Conservation (phyloP, 23 red algal species). For the Cyanidiococcus yangmingshanensis region DNA sequence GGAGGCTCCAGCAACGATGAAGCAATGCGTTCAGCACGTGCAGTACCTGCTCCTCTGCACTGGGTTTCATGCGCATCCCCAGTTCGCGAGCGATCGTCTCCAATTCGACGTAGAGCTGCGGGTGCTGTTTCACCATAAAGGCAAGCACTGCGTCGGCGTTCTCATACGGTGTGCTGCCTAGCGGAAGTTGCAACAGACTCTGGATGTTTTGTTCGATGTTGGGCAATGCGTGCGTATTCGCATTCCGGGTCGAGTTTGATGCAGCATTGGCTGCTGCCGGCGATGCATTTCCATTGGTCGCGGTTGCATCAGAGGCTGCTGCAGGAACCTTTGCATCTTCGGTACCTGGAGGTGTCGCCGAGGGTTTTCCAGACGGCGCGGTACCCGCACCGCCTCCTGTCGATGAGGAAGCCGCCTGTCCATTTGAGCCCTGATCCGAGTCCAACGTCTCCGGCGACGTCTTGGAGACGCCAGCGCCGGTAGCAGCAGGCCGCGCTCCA, state of each 20-base stretch:
- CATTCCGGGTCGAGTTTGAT: background rate
- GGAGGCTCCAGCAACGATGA: slow-evolving; percentile 58
- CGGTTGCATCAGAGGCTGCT: background rate
- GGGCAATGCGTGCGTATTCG: background rate
- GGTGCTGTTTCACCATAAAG: slow-evolving; percentile 43
- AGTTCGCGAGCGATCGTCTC: slow-evolving; percentile 60
- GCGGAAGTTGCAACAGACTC: background rate
- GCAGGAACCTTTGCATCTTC: background rate
- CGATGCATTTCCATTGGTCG: background rate
- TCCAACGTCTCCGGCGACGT: background rate
- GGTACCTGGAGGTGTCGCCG: background rate
- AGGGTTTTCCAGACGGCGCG: background rate
- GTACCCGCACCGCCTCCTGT: background rate
- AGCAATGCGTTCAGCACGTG: slow-evolving; percentile 83
- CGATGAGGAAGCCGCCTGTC: background rate
- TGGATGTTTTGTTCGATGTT: background rate
- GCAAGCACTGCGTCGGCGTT: slow-evolving; percentile 71
- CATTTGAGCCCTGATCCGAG: no score
- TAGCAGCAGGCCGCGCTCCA: background rate
- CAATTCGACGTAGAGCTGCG: slow-evolving; percentile 59
- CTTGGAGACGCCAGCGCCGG: background rate
- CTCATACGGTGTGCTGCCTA: slow-evolving; percentile 38
- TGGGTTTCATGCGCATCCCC: slow-evolving; percentile 48
- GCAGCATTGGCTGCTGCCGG: background rate
- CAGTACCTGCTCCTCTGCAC: slow-evolving; percentile 69